Evolutionary conservation across 441 rosid species (phyloP), one percentile per base, ranked within the genome.

Genomic region (Adansonia grandidieri): DNA sequence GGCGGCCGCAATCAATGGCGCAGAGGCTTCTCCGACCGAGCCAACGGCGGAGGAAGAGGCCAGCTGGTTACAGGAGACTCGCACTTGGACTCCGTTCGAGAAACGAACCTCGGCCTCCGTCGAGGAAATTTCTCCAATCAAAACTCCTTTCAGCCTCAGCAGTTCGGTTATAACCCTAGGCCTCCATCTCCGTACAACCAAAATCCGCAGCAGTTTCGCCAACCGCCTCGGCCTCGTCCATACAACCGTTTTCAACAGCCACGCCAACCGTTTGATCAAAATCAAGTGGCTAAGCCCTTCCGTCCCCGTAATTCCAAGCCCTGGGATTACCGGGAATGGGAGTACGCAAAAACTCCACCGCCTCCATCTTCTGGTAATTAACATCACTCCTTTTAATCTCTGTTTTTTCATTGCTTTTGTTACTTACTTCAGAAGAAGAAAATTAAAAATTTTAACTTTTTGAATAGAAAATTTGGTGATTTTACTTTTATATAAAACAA

Each of bases 271-370:
- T 86, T 82, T 45, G 68, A 87, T 74, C 90, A 74, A 80, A 86
- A 82, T 79, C 87, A 83, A 60, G 81, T 82, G n/a, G 58, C 80
- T 69, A 90, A 84, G 40, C 88, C 82, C 54, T 84, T 76, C 48
- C 87, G 82, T 14, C 86, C 85, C 40, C 81, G 87, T 63, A 87
- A 79, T 63, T 84, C 87, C 3, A 90, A 87, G 84, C 89, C 89
- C 19, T 84, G 87, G 58, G 93, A 89, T 80, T 89, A 85, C 71
- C 86, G 99, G 77, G 87, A 84, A 73, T 96, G 98, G 98, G 93
- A 91, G 82, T 84, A 80, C 65, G 87, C 94, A 15, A 85, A 84
- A 86, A 84, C 77, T 71, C 76, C 83, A 45, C 87, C 85, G 71
- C 86, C 92, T 85, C 85, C 87, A 75, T 60, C 86, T 63, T 84